Conservation (phyloP, 768 basidiomycete genomes). For the Mycena latifolia region DNA sequence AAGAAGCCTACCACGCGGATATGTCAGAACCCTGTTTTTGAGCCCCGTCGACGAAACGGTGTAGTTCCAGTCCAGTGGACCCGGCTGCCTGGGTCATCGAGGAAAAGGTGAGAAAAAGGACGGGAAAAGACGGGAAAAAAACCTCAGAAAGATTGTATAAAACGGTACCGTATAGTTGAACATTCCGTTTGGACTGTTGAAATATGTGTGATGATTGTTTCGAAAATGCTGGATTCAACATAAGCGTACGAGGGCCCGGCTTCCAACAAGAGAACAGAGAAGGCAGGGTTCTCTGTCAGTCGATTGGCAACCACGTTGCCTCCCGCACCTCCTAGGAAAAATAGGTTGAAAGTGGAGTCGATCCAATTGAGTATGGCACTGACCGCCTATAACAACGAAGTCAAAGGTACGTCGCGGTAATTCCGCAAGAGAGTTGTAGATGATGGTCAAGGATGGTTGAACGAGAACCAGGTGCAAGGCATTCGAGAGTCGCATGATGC, state of each 20-base stretch:
- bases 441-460: neutral
- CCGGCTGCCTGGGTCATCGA: too few relatives aligned
- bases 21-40: constrained; percentile 7
- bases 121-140: too few relatives aligned
- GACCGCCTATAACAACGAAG: constrained; percentile 9
- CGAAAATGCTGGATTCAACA: neutral
- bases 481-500: constrained; percentile 4
- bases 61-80: constrained; percentile 24
- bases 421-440: neutral
- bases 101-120: too few relatives aligned
- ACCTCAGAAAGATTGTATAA: constrained; percentile 7
- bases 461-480: neutral
- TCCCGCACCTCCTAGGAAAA: constrained; percentile 13
- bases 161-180: constrained; percentile 21
- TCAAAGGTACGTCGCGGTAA: neutral
- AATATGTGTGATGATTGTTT: neutral
- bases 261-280: constrained; percentile 19
- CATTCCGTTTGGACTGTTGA: constrained; percentile 2
- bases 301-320: constrained; percentile 23
- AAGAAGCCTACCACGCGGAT: constrained; percentile 11
- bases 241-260: constrained; percentile 11
- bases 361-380: neutral
- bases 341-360: neutral
- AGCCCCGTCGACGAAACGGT: constrained; percentile 16
- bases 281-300: constrained; percentile 11